Conservation (phyloP, 78 protist species). For the Anaeramoeba flamelloides region DNA sequence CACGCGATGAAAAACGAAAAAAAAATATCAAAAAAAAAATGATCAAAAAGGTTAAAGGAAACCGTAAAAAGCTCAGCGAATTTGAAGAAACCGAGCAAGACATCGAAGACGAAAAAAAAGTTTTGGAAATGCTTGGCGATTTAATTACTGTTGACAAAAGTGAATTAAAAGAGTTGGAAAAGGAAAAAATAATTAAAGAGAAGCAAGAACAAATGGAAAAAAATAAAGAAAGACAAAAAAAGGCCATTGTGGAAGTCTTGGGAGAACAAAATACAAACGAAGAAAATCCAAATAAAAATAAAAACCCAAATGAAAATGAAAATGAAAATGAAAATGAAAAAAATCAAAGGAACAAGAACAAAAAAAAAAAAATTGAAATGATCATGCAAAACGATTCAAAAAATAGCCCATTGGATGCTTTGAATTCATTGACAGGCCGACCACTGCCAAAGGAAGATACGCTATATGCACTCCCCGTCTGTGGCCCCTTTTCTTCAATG, state of each 20-base stretch:
- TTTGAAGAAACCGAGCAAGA: background rate
- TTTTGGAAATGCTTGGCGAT: background rate
- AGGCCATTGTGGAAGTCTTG: constrained; percentile 8
- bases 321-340: background rate
- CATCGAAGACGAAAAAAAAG: constrained; percentile 8
- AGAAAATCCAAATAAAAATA: constrained; percentile 5
- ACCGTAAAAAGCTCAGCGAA: background rate
- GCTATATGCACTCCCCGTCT: constrained; percentile 59
- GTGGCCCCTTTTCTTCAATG: constrained; percentile 33
- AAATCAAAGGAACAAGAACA: background rate
- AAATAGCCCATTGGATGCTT: background rate
- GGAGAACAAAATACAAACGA: constrained; percentile 1
- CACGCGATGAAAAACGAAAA: no score
- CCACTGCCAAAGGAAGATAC: constrained; percentile 36
- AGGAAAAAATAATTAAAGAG: constrained; percentile 5
- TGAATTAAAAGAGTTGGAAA: constrained; percentile 1
- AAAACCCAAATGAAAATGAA: background rate
- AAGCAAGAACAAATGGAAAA: constrained; percentile 7
- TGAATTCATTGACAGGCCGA: constrained; percentile 31
- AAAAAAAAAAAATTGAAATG: background rate
- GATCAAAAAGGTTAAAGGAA: background rate
- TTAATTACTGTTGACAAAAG: constrained; percentile 6
- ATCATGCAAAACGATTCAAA: background rate
- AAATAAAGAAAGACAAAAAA: background rate
- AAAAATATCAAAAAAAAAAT: background rate